Evolutionary conservation across 164 flowering plant genomes (phyloP), one percentile per base, ranked within the genome.

Genomic region (Annona squamosa): DNA sequence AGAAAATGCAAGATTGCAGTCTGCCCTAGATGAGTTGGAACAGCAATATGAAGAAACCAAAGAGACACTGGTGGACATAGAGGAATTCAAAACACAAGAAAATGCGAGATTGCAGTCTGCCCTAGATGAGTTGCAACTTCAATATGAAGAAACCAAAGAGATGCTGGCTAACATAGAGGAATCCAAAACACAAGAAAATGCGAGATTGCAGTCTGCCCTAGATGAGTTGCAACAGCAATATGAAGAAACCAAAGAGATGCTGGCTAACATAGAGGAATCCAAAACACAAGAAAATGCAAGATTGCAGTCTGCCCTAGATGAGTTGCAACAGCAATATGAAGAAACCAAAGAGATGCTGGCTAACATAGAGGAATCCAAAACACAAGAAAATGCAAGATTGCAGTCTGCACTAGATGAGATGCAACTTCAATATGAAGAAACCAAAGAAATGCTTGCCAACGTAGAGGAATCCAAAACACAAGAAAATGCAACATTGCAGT

Each of bases 1-100:
- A 61, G 98, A 96, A 87, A 89, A 98, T 62, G 99, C 97, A 71
- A 97, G 97, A 46, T 95, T 96, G 59, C 98, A 93, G 79, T 97
- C 93, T 79, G 99, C 98, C 67, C 93, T 93, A 62, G 42, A 42
- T 26, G 18, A 6, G 37, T 18, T 18, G 18, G 7, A 5, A 5
- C 9, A 10, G 3, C 37, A 26, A 18, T 6, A 63, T 63, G 18
- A 16, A 13, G 63, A 13, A 18, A 26, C 37, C 37, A 26, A 26
- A 26, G 37, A 26, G 37, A 26, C 1, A 1, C 37, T 26, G 37
- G 37, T 1, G 0, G 1, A 26, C 37, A n/a, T 90, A 73, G 98
- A 93, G 81, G 98, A 93, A 81, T 86, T 94, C 68, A 93, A 90
- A 82, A 84, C 84, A 43, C 92, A 90, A 84, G 98, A 93, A 85